Evolutionary conservation across 257 asterid genomes (phyloP), one percentile per base, ranked within the genome.

Genomic region (Forsythia viridissima): DNA sequence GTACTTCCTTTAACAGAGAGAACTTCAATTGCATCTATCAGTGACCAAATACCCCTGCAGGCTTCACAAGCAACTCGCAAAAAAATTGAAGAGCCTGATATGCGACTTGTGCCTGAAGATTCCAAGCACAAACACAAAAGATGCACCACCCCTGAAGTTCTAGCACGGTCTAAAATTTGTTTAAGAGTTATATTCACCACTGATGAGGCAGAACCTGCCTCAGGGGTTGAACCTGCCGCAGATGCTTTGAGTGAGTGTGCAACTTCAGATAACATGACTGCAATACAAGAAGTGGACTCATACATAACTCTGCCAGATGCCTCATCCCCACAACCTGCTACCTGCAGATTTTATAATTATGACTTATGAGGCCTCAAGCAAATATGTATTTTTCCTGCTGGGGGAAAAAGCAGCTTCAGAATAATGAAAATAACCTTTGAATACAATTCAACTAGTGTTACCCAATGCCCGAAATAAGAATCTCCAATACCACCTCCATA

Each of bases 61-160:
- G 94, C 94, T 89, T 96, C 99, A 84, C 93, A 94, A 66, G 97
- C 97, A 88, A 97, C 97, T 84, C 96, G 92, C 86, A 92, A 77
- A 86, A 92, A 85, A 88, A 82, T 86, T 77, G 97, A 91, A 66
- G 99, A 92, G 76, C 97, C 98, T 82, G 97, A 90, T 85, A 90
- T 89, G 84, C 90, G 91, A 85, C 92, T 92, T 79, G 87, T 79
- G 77, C 99, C 99, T 71, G 93, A 96, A 63, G 97, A 87, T 82
- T 90, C 97, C 90, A 96, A 84, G 92, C 97, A 90, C 84, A 86
- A 81, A 83, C 90, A 91, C 85, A 96, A 81, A 77, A 79, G 82
- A 80, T 88, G 91, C 74, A 88, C 86, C 70, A 92, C 76, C 63
- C 85, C 91, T 21, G 95, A 93, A 84, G 92, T 88, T 82, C 82